Evolutionary conservation across 1,284 basidiomycete species (phyloP), one percentile per base, ranked within the genome.

Genomic region (Afroboletus lepidellus): DNA sequence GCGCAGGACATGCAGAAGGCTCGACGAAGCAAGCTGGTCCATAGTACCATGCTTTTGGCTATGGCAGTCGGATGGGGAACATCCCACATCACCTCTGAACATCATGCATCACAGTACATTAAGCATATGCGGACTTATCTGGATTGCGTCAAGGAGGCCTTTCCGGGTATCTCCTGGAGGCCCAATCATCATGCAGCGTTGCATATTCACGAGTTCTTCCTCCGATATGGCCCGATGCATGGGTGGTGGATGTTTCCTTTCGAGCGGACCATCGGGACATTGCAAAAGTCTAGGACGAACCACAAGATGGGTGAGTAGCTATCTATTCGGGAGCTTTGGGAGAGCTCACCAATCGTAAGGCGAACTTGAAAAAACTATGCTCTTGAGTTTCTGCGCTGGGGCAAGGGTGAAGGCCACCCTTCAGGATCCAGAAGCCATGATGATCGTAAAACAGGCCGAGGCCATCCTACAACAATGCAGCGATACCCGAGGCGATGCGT

Each of bases 31-130:
- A 51, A 47, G 24, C 36, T 62, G 3, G 46, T 42, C 3, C 42
- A 59, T 5, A 55, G 45, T 18, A 61, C 51, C 5, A 59, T 62
- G 59, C 49, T 62, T 13, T 37, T 62, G 29, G 57, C 47, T 2
- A 55, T 44, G 41, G 54, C 47, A 11, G 34, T 62, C 4, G 7
- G 30, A 20, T 58, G 57, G 51, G 56, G 44, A 7, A 55, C 48
- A 1, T 58, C 51, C 4, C 21, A 58, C 29, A 37, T 56, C 9
- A 62, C 46, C 0, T 62, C 59, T 8, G 23, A 39, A 7, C 2
- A 51, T 5, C 54, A 60, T 18, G 33, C 44, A 5, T 8, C 6
- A 12, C 36, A 48, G 18, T 62, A 63, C 23, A 18, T 8, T 1
- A 27, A 33, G 11, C 56, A 61, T 33, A 63, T 63, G 49, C 8